phyloP scores from a whole-genome alignment of 148 eudicot species.

The Persicaria maculosa region DNA sequence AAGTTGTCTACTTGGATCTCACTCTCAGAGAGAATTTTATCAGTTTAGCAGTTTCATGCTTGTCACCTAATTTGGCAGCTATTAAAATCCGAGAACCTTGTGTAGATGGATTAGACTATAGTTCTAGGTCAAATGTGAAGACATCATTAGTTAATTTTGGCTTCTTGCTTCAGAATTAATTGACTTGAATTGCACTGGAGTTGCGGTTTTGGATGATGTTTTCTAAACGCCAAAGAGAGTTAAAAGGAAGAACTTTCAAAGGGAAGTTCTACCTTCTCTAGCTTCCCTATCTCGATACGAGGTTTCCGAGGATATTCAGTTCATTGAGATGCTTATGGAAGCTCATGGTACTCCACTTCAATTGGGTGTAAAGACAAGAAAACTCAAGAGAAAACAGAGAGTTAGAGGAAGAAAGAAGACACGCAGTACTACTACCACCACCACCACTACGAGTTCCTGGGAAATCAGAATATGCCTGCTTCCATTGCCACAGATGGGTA shows the following conservation, averaged over 20 bases:
- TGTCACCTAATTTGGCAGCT: background rate
- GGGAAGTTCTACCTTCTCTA: constrained; percentile 38
- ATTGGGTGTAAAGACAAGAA: constrained; percentile 16
- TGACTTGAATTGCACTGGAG: constrained; percentile 25
- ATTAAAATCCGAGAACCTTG: constrained; percentile 14
- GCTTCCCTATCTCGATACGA: constrained; percentile 39
- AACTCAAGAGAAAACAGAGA: constrained; percentile 21
- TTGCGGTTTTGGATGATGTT: background rate
- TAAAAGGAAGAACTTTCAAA: constrained; percentile 35
- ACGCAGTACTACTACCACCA: background rate
- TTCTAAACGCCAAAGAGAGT: constrained; percentile 22
- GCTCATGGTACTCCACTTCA: constrained; percentile 36
- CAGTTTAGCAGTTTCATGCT: constrained; percentile 32
- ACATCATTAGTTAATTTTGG: constrained; percentile 12
- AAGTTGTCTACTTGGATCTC: too few relatives aligned
- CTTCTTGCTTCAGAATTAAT: background rate
- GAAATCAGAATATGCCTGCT: constrained; percentile 5
- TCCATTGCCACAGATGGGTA: constrained; percentile 9
- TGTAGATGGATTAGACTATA: constrained; percentile 12
- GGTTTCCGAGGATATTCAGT: constrained; percentile 36
- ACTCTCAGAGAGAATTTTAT: too few relatives aligned
- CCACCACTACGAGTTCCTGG: background rate
- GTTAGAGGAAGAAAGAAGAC: constrained; percentile 20
- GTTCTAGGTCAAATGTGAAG: constrained; percentile 16
- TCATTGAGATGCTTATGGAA: constrained; percentile 41